A percentile compares a stretch with the other conserved stretches of the same genome.
Evolutionary conservation across 2,329 filamentous ascomycete genomes (phyloP).

Genomic region (Nothophaeocryptopus gaeumannii): DNA sequence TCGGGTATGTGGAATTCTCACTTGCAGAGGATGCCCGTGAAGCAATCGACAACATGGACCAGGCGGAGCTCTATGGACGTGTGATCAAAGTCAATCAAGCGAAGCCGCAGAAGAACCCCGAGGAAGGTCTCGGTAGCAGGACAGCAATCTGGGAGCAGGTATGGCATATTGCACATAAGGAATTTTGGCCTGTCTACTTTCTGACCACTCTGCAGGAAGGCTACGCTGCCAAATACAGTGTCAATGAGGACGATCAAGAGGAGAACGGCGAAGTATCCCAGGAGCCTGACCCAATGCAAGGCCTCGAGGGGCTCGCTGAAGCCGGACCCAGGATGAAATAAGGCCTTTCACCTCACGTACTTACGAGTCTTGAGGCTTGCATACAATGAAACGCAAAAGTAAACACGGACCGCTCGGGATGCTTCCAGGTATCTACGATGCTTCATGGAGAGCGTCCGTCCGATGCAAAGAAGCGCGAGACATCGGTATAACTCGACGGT

Average conservation of each 20-base stretch:
- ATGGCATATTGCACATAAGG: slow-evolving; percentile 27
- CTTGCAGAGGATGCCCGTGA: slow-evolving; percentile 81
- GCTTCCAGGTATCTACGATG: no score
- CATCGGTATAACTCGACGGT: no score
- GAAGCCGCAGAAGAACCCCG: slow-evolving; percentile 84
- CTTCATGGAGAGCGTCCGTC: no score
- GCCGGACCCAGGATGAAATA: slow-evolving; percentile 81
- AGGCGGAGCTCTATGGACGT: slow-evolving; percentile 88
- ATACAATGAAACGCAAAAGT: no score
- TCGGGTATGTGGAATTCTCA: slow-evolving; percentile 95
- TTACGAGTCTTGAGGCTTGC: no score
- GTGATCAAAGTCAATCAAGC: slow-evolving; percentile 89
- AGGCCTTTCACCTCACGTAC: slow-evolving; percentile 23
- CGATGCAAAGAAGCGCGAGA: no score
- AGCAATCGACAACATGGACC: slow-evolving; percentile 99
- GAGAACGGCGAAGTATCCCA: slow-evolving; percentile 38
- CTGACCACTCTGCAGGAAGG: slow-evolving; percentile 64
- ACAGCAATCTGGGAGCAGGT: slow-evolving; percentile 98
- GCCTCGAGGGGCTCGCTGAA: slow-evolving; percentile 86
- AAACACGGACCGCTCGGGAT: no score
- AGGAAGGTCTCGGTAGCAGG: slow-evolving; percentile 85
- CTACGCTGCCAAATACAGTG: slow-evolving; percentile 85
- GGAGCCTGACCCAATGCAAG: slow-evolving; percentile 71
- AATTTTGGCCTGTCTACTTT: neutral
- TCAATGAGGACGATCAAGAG: slow-evolving; percentile 71